A percentile compares a stretch with the other conserved stretches of the same genome.
Evolutionary conservation across 202 grass and related monocot species (phyloP).

Genomic region (Cymbopogon flexuosus): DNA sequence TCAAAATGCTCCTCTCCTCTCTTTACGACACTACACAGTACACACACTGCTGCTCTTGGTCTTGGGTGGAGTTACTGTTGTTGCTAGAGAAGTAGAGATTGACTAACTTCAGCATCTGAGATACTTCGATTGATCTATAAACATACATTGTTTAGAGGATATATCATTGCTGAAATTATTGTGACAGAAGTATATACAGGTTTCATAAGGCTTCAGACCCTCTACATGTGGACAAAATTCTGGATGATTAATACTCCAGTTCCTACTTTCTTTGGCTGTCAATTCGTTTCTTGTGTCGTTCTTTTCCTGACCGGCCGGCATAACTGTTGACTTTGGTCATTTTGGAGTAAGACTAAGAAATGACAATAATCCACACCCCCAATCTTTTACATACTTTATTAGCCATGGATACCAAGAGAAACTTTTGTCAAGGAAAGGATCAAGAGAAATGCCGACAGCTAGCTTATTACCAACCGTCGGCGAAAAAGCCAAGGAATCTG

Average conservation of each 20-base stretch:
- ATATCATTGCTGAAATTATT: slow-evolving; percentile 13
- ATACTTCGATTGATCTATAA: slow-evolving; percentile 5
- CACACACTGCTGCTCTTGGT: background rate
- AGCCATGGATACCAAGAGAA: background rate
- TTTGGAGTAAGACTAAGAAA: background rate
- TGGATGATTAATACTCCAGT: slow-evolving; percentile 25
- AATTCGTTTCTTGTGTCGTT: slow-evolving; percentile 16
- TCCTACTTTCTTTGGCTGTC: slow-evolving; percentile 37
- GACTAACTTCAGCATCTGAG: slow-evolving; percentile 17
- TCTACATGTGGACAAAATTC: background rate
- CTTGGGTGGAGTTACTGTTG: background rate
- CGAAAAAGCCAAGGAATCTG: slow-evolving; percentile 26
- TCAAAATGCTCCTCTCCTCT: slow-evolving; percentile 32
- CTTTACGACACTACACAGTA: background rate
- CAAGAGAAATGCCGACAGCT: slow-evolving; percentile 1
- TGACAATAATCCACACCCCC: background rate
- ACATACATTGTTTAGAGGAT: slow-evolving; percentile 26
- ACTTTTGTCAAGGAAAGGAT: background rate
- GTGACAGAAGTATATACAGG: background rate
- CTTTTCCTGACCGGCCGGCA: background rate
- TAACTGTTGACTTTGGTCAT: background rate
- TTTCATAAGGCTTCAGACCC: background rate
- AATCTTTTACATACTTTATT: background rate
- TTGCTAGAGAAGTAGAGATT: background rate
- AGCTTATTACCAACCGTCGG: background rate